A percentile compares a stretch with the other conserved stretches of the same genome.
These are phyloP conservation scores for Corchorus capsularis DNA, from an alignment of 345 rosid genomes.

Conservation along the genomic window DNA sequence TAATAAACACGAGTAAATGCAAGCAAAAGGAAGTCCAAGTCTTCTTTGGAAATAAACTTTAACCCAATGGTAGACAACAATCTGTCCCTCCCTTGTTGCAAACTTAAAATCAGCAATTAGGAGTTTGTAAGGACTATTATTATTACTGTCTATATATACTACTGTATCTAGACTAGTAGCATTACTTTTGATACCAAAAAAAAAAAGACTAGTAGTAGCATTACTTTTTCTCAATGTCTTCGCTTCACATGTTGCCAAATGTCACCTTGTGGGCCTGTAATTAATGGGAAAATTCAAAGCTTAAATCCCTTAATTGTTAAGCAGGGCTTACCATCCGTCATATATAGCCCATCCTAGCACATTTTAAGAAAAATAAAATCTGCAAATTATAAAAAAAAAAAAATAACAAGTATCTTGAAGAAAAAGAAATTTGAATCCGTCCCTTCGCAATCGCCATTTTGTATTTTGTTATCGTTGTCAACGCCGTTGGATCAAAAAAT, in stretches of 20 bases:
- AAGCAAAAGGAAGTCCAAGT: not conserved
- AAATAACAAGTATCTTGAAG: too few species aligned
- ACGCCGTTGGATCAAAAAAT: conserved; percentile 29
- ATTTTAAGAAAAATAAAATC: too few species aligned
- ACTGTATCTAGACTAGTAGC: not conserved
- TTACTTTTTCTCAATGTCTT: not conserved
- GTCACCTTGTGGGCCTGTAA: not conserved
- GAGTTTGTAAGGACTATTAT: too few species aligned
- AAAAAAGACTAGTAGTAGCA: too few species aligned
- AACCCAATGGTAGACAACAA: not conserved
- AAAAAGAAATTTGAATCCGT: too few species aligned
- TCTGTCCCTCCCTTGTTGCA: not conserved
- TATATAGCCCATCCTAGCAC: not conserved
- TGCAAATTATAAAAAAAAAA: too few species aligned
- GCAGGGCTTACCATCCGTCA: not conserved
- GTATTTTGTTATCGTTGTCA: not conserved
- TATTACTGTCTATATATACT: too few species aligned
- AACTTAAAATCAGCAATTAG: not conserved
- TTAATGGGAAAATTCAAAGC: not conserved
- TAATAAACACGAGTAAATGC: not conserved
- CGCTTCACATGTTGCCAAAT: not conserved
- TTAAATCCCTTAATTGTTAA: not conserved
- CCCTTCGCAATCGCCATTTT: too few species aligned
- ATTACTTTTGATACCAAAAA: too few species aligned
- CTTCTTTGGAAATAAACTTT: not conserved